Evolutionary conservation across 805 yeast species (phyloP).

Genomic region (Teunomyces funiuensis): DNA sequence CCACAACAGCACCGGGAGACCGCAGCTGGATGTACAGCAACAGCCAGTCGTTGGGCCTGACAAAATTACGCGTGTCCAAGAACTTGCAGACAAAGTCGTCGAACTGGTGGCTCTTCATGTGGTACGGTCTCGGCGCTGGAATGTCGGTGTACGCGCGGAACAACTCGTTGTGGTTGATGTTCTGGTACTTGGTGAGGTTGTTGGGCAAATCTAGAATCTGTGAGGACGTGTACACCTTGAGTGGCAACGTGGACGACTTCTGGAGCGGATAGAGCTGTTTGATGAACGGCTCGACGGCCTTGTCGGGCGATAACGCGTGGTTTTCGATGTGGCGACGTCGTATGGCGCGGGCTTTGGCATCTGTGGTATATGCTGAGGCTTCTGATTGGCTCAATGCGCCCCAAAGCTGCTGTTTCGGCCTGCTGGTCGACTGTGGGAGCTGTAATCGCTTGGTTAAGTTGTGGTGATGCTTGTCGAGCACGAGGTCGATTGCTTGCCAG

Average conservation of each 20-base stretch:
- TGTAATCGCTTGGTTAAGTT: background rate
- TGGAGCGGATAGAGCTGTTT: slow-evolving; percentile 20
- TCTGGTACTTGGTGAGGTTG: slow-evolving; percentile 13
- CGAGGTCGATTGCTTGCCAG: background rate
- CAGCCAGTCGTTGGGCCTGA: slow-evolving; percentile 24
- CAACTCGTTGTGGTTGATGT: slow-evolving; percentile 26
- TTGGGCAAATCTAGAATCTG: slow-evolving; percentile 5
- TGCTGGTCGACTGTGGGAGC: background rate
- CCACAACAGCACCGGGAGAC: slow-evolving; percentile 4
- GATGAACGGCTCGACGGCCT: slow-evolving; percentile 8
- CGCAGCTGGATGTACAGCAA: slow-evolving; percentile 7
- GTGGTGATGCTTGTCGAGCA: background rate
- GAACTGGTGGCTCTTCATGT: slow-evolving; percentile 25
- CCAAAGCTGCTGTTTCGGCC: background rate
- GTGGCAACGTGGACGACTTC: background rate
- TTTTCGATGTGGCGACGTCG: slow-evolving; percentile 1
- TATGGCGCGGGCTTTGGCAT: background rate
- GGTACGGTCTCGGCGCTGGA: slow-evolving; percentile 25
- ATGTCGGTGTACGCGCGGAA: slow-evolving; percentile 25
- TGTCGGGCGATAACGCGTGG: background rate
- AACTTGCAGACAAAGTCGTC: slow-evolving; percentile 27
- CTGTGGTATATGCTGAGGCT: background rate
- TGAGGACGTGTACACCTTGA: slow-evolving; percentile 1
- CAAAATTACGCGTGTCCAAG: slow-evolving; percentile 22
- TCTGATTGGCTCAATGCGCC: background rate